Base-by-base conservation (phyloP, 768 basidiomycete species). In the Naganishia vaughanmartiniae region DNA sequence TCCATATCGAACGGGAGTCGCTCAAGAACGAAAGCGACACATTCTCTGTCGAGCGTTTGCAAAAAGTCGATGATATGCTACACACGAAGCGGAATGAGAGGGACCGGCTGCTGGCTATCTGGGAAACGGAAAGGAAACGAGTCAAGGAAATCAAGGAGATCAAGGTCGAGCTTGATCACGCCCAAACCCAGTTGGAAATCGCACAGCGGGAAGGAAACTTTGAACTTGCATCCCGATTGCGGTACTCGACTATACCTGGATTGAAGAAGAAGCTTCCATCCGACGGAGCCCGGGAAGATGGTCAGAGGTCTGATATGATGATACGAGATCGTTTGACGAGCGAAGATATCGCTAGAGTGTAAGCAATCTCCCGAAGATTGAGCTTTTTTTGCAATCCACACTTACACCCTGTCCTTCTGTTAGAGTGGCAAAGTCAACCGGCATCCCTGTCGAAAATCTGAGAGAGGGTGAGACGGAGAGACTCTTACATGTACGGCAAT, bases 381-480 rank as follows among this genome's bases (percentile, higher is more conserved):
- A 17, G 6, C 21, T 34, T 39, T 57, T 55, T 24, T 17, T n/a
- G 4, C 11, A n/a, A n/a, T 60, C 9, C 36, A 24, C 24, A 17
- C 33, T 58, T 12, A 58, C 34, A 10, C 12, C 3, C 4, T 36
- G 1, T 4, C 15, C 12, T 45, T n/a, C 15, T 30, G n/a, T 15
- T 39, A 74, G 74, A 26, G 89, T 94, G 4, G 91, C 91, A 9
- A 90, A 89, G 77, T 85, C 90, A 0, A 96, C 93, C 0, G 93
- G 93, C 7, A 93, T 95, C 31, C 93, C 93, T 0, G 92, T 94
- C 1, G 87, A 91, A 80, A 93, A 89, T 76, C 81, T 95, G 71
- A 81, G 95, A 74, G 91, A 90, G 79, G 92, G 93, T 4, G 93
- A 97, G 80, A 84, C 89, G 73, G 91, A 97, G 78, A 91, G 90